A percentile compares a stretch with the other conserved stretches of the same genome.
These are phyloP conservation scores for Phytopythium boreale DNA, from an alignment of 352 stramenopile species.

Conservation along the genomic window DNA sequence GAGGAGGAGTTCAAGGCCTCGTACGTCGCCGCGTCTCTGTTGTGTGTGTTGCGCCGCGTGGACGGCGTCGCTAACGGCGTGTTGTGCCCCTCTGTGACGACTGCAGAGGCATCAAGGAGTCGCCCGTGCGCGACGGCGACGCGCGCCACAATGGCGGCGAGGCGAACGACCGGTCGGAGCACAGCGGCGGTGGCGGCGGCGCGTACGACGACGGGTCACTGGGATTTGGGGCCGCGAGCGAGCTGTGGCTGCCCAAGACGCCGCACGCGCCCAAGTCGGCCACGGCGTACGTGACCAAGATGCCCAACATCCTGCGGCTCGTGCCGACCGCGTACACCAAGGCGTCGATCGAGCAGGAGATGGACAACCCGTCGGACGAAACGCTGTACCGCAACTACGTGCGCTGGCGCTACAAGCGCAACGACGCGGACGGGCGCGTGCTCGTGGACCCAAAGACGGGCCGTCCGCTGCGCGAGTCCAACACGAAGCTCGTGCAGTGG, in stretches of 20 bases:
- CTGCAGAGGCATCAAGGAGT: slow-evolving; percentile 80
- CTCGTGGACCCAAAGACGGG: slow-evolving; percentile 63
- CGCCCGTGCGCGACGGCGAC: slow-evolving; percentile 54
- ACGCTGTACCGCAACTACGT: slow-evolving; percentile 87
- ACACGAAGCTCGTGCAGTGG: slow-evolving; percentile 85
- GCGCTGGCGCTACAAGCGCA: slow-evolving; percentile 73
- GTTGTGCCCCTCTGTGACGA: neutral
- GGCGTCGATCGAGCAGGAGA: slow-evolving; percentile 72
- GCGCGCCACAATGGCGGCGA: slow-evolving; percentile 33
- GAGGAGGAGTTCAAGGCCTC: slow-evolving; percentile 88
- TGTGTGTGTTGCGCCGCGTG: neutral
- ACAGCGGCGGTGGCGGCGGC: slow-evolving; percentile 16
- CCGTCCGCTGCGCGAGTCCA: slow-evolving; percentile 62
- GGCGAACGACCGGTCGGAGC: slow-evolving; percentile 25
- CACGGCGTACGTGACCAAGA: slow-evolving; percentile 74
- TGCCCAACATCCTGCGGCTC: slow-evolving; percentile 84
- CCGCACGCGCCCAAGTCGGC: slow-evolving; percentile 62
- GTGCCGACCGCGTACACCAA: slow-evolving; percentile 77
- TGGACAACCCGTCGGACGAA: slow-evolving; percentile 81
- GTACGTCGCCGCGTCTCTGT: slow-evolving; percentile 30
- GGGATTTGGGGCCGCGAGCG: slow-evolving; percentile 37
- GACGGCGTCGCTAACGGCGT: neutral
- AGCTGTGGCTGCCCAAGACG: slow-evolving; percentile 75
- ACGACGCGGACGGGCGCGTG: slow-evolving; percentile 52
- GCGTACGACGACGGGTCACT: slow-evolving; percentile 2